phyloP scores from a whole-genome alignment of 139 green algal genomes.

The Edaphochlamys debaryana region DNA sequence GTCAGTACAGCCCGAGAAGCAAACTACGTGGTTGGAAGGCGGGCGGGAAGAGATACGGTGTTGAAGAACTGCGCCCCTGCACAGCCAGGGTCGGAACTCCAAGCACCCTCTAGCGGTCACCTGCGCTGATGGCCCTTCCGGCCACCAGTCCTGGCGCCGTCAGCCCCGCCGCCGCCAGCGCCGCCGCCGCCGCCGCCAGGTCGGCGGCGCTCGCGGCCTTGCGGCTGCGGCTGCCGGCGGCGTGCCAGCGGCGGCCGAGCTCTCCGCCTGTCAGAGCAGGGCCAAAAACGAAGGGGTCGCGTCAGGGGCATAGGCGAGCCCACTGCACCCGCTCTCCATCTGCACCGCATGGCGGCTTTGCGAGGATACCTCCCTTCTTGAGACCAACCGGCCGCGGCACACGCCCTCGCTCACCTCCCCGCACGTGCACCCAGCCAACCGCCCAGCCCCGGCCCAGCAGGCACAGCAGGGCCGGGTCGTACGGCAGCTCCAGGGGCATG shows the following conservation, averaged over 20 bases:
- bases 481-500: constrained; percentile 62
- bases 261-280: constrained; percentile 67
- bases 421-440: constrained; percentile 47
- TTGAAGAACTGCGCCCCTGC: too few relatives aligned
- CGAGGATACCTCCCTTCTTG: too few relatives aligned
- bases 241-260: constrained; percentile 81
- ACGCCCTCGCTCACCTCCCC: constrained; percentile 30
- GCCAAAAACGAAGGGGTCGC: background rate
- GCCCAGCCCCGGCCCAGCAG: constrained; percentile 73
- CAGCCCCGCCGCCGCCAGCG: constrained; percentile 43
- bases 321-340: too few relatives aligned
- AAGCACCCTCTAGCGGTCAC: too few relatives aligned
- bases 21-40: too few relatives aligned
- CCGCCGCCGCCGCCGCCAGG: constrained; percentile 54
- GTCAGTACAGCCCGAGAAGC: too few relatives aligned
- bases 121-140: constrained; percentile 60
- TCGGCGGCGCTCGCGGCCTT: constrained; percentile 69
- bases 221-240: constrained; percentile 47
- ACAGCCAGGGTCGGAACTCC: too few relatives aligned
- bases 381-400: too few relatives aligned
- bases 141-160: constrained; percentile 55
- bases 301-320: background rate
- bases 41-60: too few relatives aligned
- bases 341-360: too few relatives aligned
- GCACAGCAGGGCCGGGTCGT: constrained; percentile 54